Evolutionary conservation across 1,139 yeast species (phyloP).

Genomic region (Lodderomyces elongisporus): DNA sequence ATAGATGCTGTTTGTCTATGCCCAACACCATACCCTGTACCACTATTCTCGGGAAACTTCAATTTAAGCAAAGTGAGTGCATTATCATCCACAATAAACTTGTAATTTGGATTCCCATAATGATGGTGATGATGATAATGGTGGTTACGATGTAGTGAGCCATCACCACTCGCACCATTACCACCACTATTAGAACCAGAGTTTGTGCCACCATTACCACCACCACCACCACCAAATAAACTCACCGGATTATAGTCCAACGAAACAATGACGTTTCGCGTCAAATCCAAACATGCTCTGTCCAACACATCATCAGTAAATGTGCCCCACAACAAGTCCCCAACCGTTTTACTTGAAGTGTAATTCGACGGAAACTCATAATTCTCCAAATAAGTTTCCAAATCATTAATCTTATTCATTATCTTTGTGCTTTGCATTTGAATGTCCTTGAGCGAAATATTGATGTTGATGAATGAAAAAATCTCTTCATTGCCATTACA

Average conservation of each 20-base stretch:
- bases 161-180: no score
- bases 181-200: no score
- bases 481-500: conserved; percentile 36
- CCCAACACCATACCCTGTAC: no score
- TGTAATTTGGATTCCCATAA: no score
- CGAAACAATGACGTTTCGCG: conserved; percentile 30
- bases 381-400: conserved; percentile 31
- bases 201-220: conserved; percentile 3
- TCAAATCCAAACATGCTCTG: conserved; percentile 26
- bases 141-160: no score
- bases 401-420: conserved; percentile 28
- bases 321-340: conserved; percentile 25
- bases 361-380: conserved; percentile 40
- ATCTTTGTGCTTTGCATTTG: conserved; percentile 43
- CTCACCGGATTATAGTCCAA: conserved; percentile 14
- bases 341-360: no score
- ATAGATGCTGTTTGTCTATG: no score
- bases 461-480: conserved; percentile 42
- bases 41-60: no score
- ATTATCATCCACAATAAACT: conserved; percentile 25
- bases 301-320: conserved; percentile 30
- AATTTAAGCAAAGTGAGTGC: conserved; percentile 32
- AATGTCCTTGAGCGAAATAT: conserved; percentile 43
- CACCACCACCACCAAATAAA: conserved; percentile 1
- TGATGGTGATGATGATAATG: no score